Base-by-base conservation (phyloP, 768 basidiomycete species). In the Panaeolus cyanescens region DNA sequence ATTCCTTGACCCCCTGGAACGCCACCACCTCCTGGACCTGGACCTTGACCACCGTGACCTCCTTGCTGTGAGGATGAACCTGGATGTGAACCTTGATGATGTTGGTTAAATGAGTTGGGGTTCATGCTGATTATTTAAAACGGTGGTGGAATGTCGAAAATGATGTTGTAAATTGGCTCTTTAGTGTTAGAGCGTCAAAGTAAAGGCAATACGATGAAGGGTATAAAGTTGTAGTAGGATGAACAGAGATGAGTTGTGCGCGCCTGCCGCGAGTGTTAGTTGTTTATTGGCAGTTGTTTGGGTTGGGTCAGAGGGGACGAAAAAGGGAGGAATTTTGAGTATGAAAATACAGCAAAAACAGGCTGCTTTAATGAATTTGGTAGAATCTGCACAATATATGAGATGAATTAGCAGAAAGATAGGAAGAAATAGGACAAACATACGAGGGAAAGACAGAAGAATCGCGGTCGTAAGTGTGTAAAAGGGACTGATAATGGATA, bases 1-100 rank as follows among this genome's bases (percentile, higher is more conserved):
- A 77, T 73, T 39, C 68, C 67, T 19, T 59, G 59, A 40, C 62
- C 58, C n/a, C 60, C 40, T 32, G 37, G 39, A 56, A 40, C 31
- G 62, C 31, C 25, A 28, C 45, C 45, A 30, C 45, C 45, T 12
- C 45, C 45, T 5, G 45, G 25, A 30, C 45, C 45, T 50, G 45
- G 45, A 25, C 45, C 45, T 50, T 50, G 45, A 15, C 25, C 25
- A 10, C 22, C 22, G 17, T 50, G 45, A 6, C 45, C 45, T 28
- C 45, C 45, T 28, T 50, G 45, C 30, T 50, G 45, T 50, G 45
- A 50, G 25, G 45, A 50, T 30, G 45, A 50, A 20, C 45, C 45
- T 15, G 45, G 45, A 50, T 50, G 45, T 50, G 45, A 50, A 50
- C 25, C 22, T 25, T 50, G 45, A 50, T 50, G 45, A 28, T 50